These are phyloP conservation scores for Xylariaceae sp. DNA, from an alignment of 2,329 filamentous ascomycete genomes.

Conservation along the genomic window DNA sequence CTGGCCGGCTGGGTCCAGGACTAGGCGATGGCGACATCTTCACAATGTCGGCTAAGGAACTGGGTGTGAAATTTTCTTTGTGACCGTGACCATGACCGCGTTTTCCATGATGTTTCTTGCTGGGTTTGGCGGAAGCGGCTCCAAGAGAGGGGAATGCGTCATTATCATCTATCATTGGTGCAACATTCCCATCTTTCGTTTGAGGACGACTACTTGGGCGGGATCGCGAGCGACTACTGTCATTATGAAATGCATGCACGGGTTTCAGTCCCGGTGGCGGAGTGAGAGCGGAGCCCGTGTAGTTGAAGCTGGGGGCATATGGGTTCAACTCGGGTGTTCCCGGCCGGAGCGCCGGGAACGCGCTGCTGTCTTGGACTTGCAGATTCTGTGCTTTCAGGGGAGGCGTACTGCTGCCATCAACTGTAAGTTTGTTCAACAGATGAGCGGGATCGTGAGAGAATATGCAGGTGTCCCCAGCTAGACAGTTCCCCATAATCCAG, in stretches of 20 bases:
- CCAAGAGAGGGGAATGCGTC: constrained; percentile 92
- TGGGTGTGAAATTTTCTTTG: constrained; percentile 67
- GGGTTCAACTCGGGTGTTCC: constrained; percentile 56
- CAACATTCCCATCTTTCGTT: constrained; percentile 59
- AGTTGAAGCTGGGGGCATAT: constrained; percentile 51
- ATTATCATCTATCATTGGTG: constrained; percentile 83
- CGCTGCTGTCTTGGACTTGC: constrained; percentile 78
- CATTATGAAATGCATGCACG: constrained; percentile 50
- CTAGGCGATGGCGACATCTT: constrained; percentile 90
- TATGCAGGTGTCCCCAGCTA: constrained; percentile 89
- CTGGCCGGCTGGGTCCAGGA: constrained; percentile 58
- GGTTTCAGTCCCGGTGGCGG: constrained; percentile 70
- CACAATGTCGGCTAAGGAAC: constrained; percentile 87
- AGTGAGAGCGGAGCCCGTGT: constrained; percentile 53
- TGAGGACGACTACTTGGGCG: constrained; percentile 80
- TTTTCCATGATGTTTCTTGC: constrained; percentile 92
- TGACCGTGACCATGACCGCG: constrained; percentile 72
- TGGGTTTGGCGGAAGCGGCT: constrained; percentile 69
- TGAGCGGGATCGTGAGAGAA: constrained; percentile 95
- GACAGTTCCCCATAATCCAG: constrained; percentile 92
- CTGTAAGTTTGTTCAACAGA: constrained; percentile 74
- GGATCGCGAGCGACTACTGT: constrained; percentile 71
- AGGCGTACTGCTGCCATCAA: constrained; percentile 67
- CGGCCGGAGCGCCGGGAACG: constrained; percentile 75
- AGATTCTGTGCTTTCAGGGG: constrained; percentile 67